Evolutionary conservation across 2,329 filamentous ascomycete genomes (phyloP).

Genomic region (Fusarium metavorans): DNA sequence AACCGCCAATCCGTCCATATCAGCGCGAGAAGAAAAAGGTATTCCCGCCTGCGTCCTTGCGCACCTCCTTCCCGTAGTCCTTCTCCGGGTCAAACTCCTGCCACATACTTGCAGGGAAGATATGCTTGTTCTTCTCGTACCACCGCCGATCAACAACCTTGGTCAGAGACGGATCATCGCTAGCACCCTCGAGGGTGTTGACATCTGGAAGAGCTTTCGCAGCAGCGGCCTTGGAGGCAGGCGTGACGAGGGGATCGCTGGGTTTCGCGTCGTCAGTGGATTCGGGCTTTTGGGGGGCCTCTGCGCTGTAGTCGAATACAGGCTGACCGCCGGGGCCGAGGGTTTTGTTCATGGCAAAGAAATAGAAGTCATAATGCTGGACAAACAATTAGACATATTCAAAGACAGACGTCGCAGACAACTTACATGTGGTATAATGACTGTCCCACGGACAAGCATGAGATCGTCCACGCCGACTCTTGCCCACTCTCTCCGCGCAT

Average conservation of each 20-base stretch:
- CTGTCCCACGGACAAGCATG: constrained; percentile 88
- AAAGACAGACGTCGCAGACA: constrained; percentile 1
- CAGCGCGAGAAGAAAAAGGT: constrained; percentile 83
- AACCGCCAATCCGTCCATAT: constrained; percentile 25
- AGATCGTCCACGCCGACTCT: constrained; percentile 94
- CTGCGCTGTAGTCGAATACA: constrained; percentile 80
- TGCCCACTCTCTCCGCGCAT: constrained; percentile 85
- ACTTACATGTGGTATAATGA: constrained; percentile 95
- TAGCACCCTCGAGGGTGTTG: constrained; percentile 76
- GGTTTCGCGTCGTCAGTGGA: constrained; percentile 32
- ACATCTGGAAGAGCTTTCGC: constrained; percentile 59
- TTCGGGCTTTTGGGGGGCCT: constrained; percentile 55
- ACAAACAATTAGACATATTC: constrained; percentile 32
- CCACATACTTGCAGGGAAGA: constrained; percentile 96
- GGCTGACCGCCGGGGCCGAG: constrained; percentile 76
- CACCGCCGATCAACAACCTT: constrained; percentile 96
- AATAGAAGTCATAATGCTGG: constrained; percentile 97
- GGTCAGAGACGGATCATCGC: constrained; percentile 83
- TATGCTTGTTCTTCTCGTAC: constrained; percentile 99
- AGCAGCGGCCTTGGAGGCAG: constrained; percentile 54
- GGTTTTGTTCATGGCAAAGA: constrained; percentile 92
- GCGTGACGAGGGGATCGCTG: constrained; percentile 42
- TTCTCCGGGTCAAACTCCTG: constrained; percentile 92
- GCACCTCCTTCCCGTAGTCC: constrained; percentile 82
- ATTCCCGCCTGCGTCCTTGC: constrained; percentile 89